Evolutionary conservation across 345 rosid genomes (phyloP).

Genomic region (Citrus maxima): DNA sequence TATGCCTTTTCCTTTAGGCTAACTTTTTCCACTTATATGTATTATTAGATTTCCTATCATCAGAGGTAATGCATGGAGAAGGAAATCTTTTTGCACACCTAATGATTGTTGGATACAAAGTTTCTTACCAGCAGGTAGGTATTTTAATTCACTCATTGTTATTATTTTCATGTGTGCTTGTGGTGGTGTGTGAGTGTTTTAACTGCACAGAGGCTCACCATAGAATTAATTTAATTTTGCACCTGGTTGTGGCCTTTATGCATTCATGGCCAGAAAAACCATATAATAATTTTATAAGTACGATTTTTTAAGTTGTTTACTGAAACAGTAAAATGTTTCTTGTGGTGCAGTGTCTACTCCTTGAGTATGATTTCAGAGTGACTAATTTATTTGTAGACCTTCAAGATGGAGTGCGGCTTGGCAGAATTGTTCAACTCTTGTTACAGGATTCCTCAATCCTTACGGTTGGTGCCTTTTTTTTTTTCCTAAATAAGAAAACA

Average conservation of each 20-base stretch:
- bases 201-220: not conserved
- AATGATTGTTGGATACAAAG: slow-evolving; percentile 68
- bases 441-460: slow-evolving; percentile 79
- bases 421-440: slow-evolving; percentile 83
- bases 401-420: slow-evolving; percentile 87
- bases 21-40: slow-evolving; percentile 30
- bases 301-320: not conserved
- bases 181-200: not conserved
- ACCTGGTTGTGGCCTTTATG: not conserved
- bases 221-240: not conserved
- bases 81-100: slow-evolving; percentile 93
- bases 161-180: too few relatives aligned
- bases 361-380: slow-evolving; percentile 75
- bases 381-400: slow-evolving; percentile 69
- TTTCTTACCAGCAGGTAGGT: slow-evolving; percentile 80
- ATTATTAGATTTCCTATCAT: slow-evolving; percentile 63
- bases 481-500: not conserved
- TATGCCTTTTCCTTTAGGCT: slow-evolving; percentile 21
- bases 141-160: slow-evolving; percentile 2
- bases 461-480: slow-evolving; percentile 41
- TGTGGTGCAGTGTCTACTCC: slow-evolving; percentile 53
- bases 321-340: slow-evolving; percentile 1
- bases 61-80: slow-evolving; percentile 94
- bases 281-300: not conserved
- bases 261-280: not conserved